Percentiles rank a stretch among this genome's conserved stretches.
phyloP scores from a whole-genome alignment of 371 early-diverging fungal genomes.

The Cokeromyces recurvatus region DNA sequence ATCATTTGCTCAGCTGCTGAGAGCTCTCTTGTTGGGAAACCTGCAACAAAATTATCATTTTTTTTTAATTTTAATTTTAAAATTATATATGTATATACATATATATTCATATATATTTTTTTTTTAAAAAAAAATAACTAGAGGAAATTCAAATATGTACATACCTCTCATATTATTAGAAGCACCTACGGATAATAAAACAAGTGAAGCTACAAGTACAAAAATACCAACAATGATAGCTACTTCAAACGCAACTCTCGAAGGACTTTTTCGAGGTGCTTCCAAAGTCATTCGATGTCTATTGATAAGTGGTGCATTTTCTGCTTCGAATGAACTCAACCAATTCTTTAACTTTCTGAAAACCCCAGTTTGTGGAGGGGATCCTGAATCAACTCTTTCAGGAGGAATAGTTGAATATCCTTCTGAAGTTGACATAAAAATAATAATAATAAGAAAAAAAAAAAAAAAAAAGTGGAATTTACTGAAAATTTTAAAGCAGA shows the following conservation, averaged over 20 bases:
- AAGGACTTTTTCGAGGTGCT: conserved; percentile 23
- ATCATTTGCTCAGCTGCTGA: conserved; percentile 16
- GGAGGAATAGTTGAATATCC: conserved; percentile 6
- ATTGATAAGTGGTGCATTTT: conserved; percentile 32
- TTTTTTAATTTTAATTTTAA: too few relatives aligned
- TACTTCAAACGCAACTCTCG: conserved; percentile 17
- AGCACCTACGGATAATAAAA: conserved; percentile 7
- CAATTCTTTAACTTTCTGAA: conserved; percentile 3
- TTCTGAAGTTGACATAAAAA: conserved; percentile 3
- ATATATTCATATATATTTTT: too few relatives aligned
- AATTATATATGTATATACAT: too few relatives aligned
- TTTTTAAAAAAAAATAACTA: too few relatives aligned
- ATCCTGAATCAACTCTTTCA: too few relatives aligned
- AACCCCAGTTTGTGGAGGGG: too few relatives aligned
- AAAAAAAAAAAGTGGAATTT: too few relatives aligned
- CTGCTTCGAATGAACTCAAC: conserved; percentile 5
- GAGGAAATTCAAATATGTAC: too few relatives aligned
- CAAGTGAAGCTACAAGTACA: conserved; percentile 8
- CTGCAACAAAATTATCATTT: too few relatives aligned
- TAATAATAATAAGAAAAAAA: too few relatives aligned
- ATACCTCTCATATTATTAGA: conserved; percentile 3
- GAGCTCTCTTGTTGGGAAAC: conserved; percentile 12
- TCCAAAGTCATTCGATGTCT: conserved; percentile 34
- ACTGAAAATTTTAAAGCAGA: too few relatives aligned
- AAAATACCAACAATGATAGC: conserved; percentile 18